Evolutionary conservation across 768 basidiomycete genomes (phyloP).

Genomic region (Leucogyrophana mollusca): DNA sequence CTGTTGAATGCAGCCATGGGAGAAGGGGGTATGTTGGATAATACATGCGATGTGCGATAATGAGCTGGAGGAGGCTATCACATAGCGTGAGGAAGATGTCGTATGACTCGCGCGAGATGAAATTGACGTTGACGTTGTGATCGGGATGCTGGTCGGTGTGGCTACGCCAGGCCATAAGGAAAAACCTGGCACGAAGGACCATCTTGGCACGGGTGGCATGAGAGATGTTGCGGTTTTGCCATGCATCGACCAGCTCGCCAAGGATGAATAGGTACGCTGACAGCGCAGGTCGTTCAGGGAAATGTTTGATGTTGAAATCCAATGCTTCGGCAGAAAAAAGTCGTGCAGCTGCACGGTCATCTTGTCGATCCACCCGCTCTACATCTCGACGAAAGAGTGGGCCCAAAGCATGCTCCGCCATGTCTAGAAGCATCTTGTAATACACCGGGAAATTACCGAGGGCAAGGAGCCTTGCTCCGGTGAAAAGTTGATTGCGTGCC

Average conservation of each 20-base stretch:
- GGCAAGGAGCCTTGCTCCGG: conserved; percentile 26
- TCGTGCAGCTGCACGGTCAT: conserved; percentile 41
- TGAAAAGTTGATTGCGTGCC: conserved; percentile 27
- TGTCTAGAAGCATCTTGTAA: background rate
- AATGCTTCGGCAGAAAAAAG: conserved; percentile 36
- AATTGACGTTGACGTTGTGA: background rate
- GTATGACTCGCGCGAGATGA: conserved; percentile 2
- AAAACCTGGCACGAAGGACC: conserved; percentile 29
- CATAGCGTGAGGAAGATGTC: background rate
- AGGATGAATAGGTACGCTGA: conserved; percentile 39
- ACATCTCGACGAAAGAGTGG: conserved; percentile 29
- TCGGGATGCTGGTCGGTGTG: conserved; percentile 10
- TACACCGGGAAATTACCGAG: conserved; percentile 16
- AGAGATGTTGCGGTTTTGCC: conserved; percentile 30
- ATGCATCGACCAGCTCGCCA: conserved; percentile 38
- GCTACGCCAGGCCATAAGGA: conserved; percentile 28
- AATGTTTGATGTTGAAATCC: conserved; percentile 17
- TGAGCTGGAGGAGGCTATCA: conserved; percentile 1
- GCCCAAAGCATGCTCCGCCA: background rate
- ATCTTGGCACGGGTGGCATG: conserved; percentile 27
- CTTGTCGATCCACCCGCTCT: conserved; percentile 40
- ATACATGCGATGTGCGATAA: conserved; percentile 3
- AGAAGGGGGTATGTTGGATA: conserved; percentile 10
- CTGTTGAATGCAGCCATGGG: conserved; percentile 25
- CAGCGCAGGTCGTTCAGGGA: conserved; percentile 24